Evolutionary conservation across 371 early-diverging fungal genomes (phyloP), one percentile per base, ranked within the genome.

Genomic region (Haplosporangium sp.): DNA sequence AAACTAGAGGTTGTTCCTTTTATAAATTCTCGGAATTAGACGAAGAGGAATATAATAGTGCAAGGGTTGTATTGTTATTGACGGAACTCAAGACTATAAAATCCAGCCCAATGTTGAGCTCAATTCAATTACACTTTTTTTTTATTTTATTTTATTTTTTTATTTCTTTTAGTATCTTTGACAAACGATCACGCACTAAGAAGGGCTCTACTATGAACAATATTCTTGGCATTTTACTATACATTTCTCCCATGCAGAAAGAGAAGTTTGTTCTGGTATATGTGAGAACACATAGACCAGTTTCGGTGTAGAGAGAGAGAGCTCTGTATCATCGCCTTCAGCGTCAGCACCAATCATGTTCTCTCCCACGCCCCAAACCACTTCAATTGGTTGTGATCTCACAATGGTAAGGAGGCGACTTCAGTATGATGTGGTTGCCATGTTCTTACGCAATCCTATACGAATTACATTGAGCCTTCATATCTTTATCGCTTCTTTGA

Each of bases 241-340:
- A 52, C 52, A 52, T 19, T 52, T 52, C 52, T 52, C 52, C 52
- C 52, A 52, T 52, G 52, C 2, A 52, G 52, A 52, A 17, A 19
- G 52, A 19, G 19, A 52, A 52, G 52, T 52, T 15, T 52, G 52
- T 17, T 52, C 52, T 52, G 52, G 15, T 52, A 52, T 52, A 52
- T 13, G 52, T 52, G 52, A 52, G 10, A 52, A 52, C 11, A 52
- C 52, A 52, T 17, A 17, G 19, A 17, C 52, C 52, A 13, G 52
- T 52, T 52, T 52, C 52, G 52, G 52, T 52, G 52, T 52, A 27
- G 27, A 27, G 27, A 52, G 15, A 52, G 52, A 52, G 52, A 52
- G 52, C 52, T 52, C n/a, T 15, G 52, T 17, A 15, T 52, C 52
- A 52, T 52, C 17, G 2, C 52, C 52, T 17, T 52, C 52, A 19